phyloP scores from a whole-genome alignment of 345 rosid species.

The Sisymbrium altissimum region DNA sequence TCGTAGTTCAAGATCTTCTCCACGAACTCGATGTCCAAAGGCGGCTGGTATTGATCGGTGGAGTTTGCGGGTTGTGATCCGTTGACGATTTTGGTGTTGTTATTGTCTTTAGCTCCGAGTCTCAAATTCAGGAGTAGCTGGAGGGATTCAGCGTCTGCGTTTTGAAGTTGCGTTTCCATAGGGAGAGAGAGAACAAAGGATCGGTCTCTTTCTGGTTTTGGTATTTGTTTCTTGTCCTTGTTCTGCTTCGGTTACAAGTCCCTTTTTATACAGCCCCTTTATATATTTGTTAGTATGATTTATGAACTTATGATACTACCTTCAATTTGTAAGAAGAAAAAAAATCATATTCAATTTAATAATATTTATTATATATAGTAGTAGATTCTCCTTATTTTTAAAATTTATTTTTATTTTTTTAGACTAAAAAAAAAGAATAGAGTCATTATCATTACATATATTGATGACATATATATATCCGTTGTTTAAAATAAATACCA shows the following conservation, averaged over 20 bases:
- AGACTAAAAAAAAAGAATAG: too few relatives aligned
- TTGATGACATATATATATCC: too few relatives aligned
- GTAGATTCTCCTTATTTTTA: too few relatives aligned
- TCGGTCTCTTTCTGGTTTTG: neutral
- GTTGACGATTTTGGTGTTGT: neutral
- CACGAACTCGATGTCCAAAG: slow-evolving; percentile 33
- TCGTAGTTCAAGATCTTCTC: slow-evolving; percentile 47
- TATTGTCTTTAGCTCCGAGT: neutral
- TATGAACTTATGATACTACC: too few relatives aligned
- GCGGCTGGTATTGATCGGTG: neutral
- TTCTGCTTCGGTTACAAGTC: neutral
- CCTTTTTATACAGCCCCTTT: neutral
- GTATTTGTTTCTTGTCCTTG: neutral
- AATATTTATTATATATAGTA: too few relatives aligned
- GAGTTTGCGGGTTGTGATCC: neutral
- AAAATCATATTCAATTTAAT: too few relatives aligned
- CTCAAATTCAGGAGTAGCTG: neutral
- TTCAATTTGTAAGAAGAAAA: too few relatives aligned
- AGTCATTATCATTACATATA: too few relatives aligned
- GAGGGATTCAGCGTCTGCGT: neutral
- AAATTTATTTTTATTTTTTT: too few relatives aligned
- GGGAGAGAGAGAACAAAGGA: neutral
- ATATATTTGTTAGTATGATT: too few relatives aligned
- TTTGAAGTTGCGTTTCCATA: neutral
- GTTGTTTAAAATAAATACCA: too few relatives aligned